A percentile compares a stretch with the other conserved stretches of the same genome.
phyloP scores from a whole-genome alignment of 1,284 basidiomycete species.

The Pholiota adiposa region DNA sequence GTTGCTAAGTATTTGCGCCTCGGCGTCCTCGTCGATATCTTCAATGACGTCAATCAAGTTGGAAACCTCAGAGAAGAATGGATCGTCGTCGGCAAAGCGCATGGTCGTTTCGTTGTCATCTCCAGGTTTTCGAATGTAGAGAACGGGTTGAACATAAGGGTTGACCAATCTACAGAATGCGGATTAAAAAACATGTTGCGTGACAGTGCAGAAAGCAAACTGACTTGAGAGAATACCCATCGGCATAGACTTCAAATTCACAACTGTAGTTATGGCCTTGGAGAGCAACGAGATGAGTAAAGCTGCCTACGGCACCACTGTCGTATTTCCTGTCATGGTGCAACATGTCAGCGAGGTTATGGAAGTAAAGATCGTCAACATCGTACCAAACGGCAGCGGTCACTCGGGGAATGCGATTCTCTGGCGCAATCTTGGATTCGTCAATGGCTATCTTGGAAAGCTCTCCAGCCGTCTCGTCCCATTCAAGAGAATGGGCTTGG shows the following conservation, averaged over 20 bases:
- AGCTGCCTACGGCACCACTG: conserved; percentile 88
- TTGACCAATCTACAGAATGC: conserved; percentile 72
- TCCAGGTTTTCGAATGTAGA: conserved; percentile 85
- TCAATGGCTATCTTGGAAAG: conserved; percentile 84
- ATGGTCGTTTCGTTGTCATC: conserved; percentile 83
- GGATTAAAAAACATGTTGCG: conserved; percentile 6
- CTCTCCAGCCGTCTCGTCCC: conserved; percentile 88
- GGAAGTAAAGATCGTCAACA: conserved; percentile 14
- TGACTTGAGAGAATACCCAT: conserved; percentile 84
- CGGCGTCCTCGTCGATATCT: conserved; percentile 74
- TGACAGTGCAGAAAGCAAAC: conserved; percentile 24
- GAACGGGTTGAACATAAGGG: conserved; percentile 83
- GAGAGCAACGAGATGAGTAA: conserved; percentile 87
- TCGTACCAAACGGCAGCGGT: conserved; percentile 77
- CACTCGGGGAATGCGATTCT: conserved; percentile 82
- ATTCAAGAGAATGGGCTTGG: conserved; percentile 86
- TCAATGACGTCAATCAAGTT: conserved; percentile 85
- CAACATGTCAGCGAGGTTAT: neutral
- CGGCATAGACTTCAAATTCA: conserved; percentile 90
- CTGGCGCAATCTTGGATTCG: conserved; percentile 76
- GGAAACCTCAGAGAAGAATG: conserved; percentile 91
- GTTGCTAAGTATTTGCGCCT: conserved; percentile 70
- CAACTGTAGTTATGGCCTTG: conserved; percentile 93
- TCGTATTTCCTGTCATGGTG: conserved; percentile 78
- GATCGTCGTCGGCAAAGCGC: conserved; percentile 85